These are phyloP conservation scores for Rhizophagus prolifer DNA, from an alignment of 192 early-diverging fungal species.

Conservation along the genomic window DNA sequence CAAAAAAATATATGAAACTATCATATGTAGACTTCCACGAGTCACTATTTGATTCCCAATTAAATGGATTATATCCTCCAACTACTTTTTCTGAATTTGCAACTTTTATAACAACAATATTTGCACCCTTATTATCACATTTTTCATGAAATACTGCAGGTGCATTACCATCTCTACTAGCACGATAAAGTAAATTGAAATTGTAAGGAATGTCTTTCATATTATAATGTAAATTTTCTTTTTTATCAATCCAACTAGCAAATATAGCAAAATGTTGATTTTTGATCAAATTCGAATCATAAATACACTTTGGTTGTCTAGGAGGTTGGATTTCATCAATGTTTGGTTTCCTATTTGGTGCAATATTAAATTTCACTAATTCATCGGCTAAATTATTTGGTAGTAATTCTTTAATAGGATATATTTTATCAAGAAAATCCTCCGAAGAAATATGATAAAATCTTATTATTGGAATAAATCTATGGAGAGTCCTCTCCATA, in stretches of 20 bases:
- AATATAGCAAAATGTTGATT: background rate
- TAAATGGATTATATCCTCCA: conserved; percentile 3
- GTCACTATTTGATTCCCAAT: background rate
- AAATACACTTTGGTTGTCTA: background rate
- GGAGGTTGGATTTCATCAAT: background rate
- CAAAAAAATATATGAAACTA: too few species aligned
- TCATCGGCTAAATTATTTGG: too few species aligned
- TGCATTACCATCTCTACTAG: background rate
- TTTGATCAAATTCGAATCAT: background rate
- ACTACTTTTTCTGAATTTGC: background rate
- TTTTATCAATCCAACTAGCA: background rate
- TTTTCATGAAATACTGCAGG: background rate
- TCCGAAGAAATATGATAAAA: too few species aligned
- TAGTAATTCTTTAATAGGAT: too few species aligned
- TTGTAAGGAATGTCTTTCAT: background rate
- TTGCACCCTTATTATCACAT: background rate
- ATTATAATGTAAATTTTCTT: background rate
- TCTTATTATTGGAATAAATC: too few species aligned
- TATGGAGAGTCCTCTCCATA: too few species aligned
- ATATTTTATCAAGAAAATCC: too few species aligned
- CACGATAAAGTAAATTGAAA: background rate
- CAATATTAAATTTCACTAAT: too few species aligned
- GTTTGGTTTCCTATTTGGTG: too few species aligned
- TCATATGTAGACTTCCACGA: too few species aligned
- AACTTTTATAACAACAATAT: background rate